phyloP scores from a whole-genome alignment of 2,329 filamentous ascomycete genomes.

The Penicillium freii region DNA sequence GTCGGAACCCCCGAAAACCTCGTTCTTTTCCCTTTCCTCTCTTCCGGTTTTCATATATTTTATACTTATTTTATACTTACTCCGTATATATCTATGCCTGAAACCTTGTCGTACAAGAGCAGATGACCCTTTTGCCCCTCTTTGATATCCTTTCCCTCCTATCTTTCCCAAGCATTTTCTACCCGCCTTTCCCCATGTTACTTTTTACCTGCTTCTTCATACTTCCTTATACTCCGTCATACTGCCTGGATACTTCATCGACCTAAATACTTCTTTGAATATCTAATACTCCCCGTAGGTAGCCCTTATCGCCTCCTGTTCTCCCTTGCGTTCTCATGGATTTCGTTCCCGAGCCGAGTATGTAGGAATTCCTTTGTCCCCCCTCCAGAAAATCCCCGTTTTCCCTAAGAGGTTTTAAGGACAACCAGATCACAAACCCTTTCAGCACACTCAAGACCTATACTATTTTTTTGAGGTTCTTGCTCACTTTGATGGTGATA shows the following conservation, averaged over 20 bases:
- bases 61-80: background rate
- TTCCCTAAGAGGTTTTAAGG: background rate
- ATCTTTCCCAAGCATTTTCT: background rate
- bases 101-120: slow-evolving; percentile 1
- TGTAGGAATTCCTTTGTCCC: background rate
- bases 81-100: background rate
- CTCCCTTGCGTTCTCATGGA: slow-evolving; percentile 2
- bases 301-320: background rate
- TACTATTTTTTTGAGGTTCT: background rate
- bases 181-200: slow-evolving; percentile 9
- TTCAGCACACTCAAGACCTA: background rate
- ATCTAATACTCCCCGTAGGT: background rate
- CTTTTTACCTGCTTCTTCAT: slow-evolving; percentile 5
- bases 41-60: background rate
- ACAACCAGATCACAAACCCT: background rate
- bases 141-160: slow-evolving; percentile 1
- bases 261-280: background rate
- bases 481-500: background rate
- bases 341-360: slow-evolving; percentile 1
- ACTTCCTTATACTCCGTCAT: slow-evolving; percentile 4
- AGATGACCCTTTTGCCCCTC: slow-evolving; percentile 11
- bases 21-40: background rate
- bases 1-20: background rate
- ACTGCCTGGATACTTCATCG: background rate
- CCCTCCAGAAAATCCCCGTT: background rate